Evolutionary conservation across 2,329 filamentous ascomycete genomes (phyloP).

Genomic region (Trichoderma sp.): DNA sequence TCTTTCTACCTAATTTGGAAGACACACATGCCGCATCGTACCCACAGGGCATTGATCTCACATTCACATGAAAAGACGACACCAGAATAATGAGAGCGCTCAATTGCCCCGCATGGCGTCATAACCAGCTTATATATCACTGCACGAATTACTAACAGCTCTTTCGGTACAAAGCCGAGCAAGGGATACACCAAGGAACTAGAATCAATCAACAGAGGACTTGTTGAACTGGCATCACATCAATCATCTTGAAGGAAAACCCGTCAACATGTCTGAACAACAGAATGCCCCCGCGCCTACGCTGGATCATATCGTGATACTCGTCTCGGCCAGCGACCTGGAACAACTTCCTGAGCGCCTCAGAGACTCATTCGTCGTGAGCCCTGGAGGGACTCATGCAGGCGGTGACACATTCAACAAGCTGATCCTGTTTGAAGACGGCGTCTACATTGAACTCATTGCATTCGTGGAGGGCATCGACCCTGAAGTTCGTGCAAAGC

Average conservation of each 20-base stretch:
- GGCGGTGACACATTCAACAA: slow-evolving; percentile 65
- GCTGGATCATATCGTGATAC: slow-evolving; percentile 68
- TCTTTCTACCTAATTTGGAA: neutral
- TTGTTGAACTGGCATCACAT: neutral
- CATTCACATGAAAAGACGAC: neutral
- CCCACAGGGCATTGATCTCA: neutral
- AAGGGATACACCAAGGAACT: neutral
- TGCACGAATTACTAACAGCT: slow-evolving; percentile 7
- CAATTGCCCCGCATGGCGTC: slow-evolving; percentile 25
- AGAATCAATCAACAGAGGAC: neutral
- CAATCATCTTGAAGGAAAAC: neutral
- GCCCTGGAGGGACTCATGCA: slow-evolving; percentile 63
- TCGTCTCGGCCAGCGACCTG: slow-evolving; percentile 54
- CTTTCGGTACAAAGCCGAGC: neutral
- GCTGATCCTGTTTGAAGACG: slow-evolving; percentile 65
- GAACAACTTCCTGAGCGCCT: slow-evolving; percentile 54
- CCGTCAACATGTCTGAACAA: neutral
- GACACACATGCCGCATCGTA: neutral
- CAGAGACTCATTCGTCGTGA: slow-evolving; percentile 58
- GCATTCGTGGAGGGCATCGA: slow-evolving; percentile 57
- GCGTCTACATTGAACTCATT: slow-evolving; percentile 69
- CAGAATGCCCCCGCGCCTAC: slow-evolving; percentile 34
- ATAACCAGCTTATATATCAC: slow-evolving; percentile 12
- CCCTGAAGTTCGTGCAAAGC: slow-evolving; percentile 47
- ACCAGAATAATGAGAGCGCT: neutral